Evolutionary conservation across 768 basidiomycete genomes (phyloP).

Genomic region (Sporobolomyces roseus): DNA sequence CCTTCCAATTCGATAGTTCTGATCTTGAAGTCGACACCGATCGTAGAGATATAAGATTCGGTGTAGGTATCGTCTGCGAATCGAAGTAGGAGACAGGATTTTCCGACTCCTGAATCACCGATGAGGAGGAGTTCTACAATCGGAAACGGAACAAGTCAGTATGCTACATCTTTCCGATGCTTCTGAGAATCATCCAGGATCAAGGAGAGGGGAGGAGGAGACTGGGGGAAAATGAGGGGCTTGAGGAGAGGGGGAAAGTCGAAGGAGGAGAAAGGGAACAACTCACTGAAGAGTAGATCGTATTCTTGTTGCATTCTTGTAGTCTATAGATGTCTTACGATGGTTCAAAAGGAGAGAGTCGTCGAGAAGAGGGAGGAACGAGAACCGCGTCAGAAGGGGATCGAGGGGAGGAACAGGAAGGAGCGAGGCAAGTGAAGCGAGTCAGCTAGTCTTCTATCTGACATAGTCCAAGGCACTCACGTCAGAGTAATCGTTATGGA

Average conservation of each 20-base stretch:
- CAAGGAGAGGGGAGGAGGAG: background rate
- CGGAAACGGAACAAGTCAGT: background rate
- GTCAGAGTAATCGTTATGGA: too few species aligned
- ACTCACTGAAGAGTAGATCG: conserved; percentile 79
- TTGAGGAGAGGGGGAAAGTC: background rate
- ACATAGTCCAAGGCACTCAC: too few species aligned
- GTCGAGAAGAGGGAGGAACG: background rate
- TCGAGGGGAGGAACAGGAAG: too few species aligned
- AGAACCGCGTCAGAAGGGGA: too few species aligned
- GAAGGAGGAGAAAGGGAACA: conserved; percentile 43
- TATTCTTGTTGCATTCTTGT: conserved; percentile 63
- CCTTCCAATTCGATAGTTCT: conserved; percentile 97
- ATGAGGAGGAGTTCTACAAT: conserved; percentile 39
- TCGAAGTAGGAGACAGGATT: conserved; percentile 64
- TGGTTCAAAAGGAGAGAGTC: background rate
- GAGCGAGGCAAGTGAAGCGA: too few species aligned
- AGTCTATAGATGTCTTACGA: background rate
- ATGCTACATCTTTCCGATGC: too few species aligned
- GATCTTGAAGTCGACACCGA: conserved; percentile 99
- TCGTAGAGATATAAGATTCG: conserved; percentile 90
- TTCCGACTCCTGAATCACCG: conserved; percentile 68
- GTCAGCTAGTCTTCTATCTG: too few species aligned
- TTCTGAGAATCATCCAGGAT: too few species aligned
- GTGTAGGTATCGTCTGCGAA: conserved; percentile 99
- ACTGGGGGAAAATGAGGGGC: background rate